Evolutionary conservation across 1,284 basidiomycete genomes (phyloP).

Genomic region (Malassezia caprae): DNA sequence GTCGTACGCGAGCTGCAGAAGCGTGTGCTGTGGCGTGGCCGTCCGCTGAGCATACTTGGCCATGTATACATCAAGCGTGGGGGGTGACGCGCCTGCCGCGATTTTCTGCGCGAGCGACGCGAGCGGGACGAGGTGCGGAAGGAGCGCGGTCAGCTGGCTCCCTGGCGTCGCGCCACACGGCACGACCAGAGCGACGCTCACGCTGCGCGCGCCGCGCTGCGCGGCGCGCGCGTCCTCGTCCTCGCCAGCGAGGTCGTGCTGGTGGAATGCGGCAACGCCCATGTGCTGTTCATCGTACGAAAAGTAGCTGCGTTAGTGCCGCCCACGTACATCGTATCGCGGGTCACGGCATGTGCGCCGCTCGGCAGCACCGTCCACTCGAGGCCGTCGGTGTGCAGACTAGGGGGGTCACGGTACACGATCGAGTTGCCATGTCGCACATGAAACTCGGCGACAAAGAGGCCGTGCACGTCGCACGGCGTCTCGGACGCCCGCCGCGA

Average conservation of each 20-base stretch:
- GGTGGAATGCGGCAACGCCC: slow-evolving; percentile 5
- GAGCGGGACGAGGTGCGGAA: slow-evolving; percentile 7
- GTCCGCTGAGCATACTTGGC: background rate
- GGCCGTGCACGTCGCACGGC: slow-evolving; percentile 2
- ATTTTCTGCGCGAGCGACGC: slow-evolving; percentile 2
- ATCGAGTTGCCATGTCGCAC: slow-evolving; percentile 13
- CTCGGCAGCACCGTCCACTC: slow-evolving; percentile 18
- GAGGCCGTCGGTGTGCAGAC: slow-evolving; percentile 3
- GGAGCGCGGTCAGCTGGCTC: background rate
- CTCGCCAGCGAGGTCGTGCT: background rate
- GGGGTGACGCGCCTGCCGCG: background rate
- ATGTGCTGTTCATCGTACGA: background rate
- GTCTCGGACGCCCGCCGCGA: background rate
- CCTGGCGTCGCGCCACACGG: background rate
- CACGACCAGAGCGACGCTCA: slow-evolving; percentile 11
- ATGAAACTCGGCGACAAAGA: slow-evolving; percentile 18
- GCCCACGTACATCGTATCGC: slow-evolving; percentile 10
- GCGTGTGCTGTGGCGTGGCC: background rate
- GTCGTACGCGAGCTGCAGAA: slow-evolving; percentile 10
- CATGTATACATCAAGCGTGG: background rate
- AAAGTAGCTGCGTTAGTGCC: slow-evolving; percentile 9
- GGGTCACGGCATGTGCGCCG: slow-evolving; percentile 8
- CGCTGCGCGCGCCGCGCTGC: slow-evolving; percentile 5
- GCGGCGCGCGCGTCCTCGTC: background rate
- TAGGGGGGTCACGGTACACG: slow-evolving; percentile 4